Evolutionary conservation across 805 yeast species (phyloP).

Genomic region (Candida verbasci): DNA sequence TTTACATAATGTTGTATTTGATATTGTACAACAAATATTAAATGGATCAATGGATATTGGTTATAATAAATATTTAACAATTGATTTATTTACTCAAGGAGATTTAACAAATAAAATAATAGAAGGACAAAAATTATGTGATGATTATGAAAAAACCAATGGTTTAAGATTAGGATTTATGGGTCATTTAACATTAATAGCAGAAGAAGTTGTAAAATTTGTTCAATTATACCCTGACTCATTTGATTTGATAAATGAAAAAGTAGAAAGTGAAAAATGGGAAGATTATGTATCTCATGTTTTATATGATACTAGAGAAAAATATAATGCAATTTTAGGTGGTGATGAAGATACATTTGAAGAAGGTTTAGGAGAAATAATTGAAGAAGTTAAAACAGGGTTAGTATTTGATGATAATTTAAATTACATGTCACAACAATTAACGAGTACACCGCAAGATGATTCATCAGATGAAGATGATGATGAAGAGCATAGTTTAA

Average conservation of each 20-base stretch:
- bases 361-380: conserved; percentile 36
- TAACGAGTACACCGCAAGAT: conserved; percentile 39
- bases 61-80: conserved; percentile 42
- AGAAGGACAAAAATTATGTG: conserved; percentile 53
- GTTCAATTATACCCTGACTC: conserved; percentile 39
- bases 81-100: conserved; percentile 55
- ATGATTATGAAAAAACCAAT: conserved; percentile 49
- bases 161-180: conserved; percentile 85
- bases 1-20: conserved; percentile 44
- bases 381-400: conserved; percentile 32
- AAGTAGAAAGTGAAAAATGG: conserved; percentile 55
- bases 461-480: conserved; percentile 18
- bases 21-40: conserved; percentile 43
- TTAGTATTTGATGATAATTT: conserved; percentile 47
- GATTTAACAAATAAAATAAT: conserved; percentile 39
- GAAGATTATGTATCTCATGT: conserved; percentile 76
- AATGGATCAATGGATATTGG: conserved; percentile 48
- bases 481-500: conserved; percentile 33
- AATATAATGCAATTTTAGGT: conserved; percentile 90
- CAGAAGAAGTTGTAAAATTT: conserved; percentile 95
- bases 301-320: conserved; percentile 83
- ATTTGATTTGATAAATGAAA: conserved; percentile 33
- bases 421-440: conserved; percentile 71
- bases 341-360: conserved; percentile 53
- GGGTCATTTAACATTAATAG: conserved; percentile 92